Evolutionary conservation across 2,329 filamentous ascomycete species (phyloP).

Genomic region (Nigrospora osmanthi): DNA sequence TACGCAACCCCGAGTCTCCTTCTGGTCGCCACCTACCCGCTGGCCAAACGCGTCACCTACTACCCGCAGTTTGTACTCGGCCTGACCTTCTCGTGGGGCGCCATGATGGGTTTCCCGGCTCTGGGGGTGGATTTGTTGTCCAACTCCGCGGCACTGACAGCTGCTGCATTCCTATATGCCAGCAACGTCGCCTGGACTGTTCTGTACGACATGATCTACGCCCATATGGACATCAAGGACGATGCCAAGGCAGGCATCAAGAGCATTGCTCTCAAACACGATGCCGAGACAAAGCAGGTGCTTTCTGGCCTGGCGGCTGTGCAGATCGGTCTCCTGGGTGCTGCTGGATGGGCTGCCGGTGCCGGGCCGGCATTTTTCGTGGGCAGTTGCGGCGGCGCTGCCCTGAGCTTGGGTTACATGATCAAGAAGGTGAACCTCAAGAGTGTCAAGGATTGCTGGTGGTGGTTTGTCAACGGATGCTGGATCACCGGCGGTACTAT

Average conservation of each 20-base stretch:
- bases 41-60: constrained; percentile 80
- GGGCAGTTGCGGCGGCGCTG: constrained; percentile 58
- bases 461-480: constrained; percentile 69
- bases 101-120: constrained; percentile 80
- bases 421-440: constrained; percentile 60
- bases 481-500: constrained; percentile 60
- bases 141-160: constrained; percentile 52
- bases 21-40: constrained; percentile 68
- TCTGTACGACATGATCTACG: constrained; percentile 88
- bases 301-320: constrained; percentile 60
- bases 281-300: constrained; percentile 68
- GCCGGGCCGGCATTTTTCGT: constrained; percentile 62
- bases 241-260: constrained; percentile 83
- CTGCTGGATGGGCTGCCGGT: constrained; percentile 60
- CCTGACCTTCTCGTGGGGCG: constrained; percentile 82
- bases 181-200: constrained; percentile 83
- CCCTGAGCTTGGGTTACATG: constrained; percentile 55
- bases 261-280: constrained; percentile 75
- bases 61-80: constrained; percentile 82
- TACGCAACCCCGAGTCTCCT: constrained; percentile 71
- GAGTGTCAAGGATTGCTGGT: constrained; percentile 62
- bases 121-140: constrained; percentile 68
- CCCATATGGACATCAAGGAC: constrained; percentile 84
- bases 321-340: constrained; percentile 63
- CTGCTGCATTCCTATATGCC: constrained; percentile 63